Conservation (phyloP, 225 moss, liverwort and hornwort species). For the Sphagnum tenellum region DNA sequence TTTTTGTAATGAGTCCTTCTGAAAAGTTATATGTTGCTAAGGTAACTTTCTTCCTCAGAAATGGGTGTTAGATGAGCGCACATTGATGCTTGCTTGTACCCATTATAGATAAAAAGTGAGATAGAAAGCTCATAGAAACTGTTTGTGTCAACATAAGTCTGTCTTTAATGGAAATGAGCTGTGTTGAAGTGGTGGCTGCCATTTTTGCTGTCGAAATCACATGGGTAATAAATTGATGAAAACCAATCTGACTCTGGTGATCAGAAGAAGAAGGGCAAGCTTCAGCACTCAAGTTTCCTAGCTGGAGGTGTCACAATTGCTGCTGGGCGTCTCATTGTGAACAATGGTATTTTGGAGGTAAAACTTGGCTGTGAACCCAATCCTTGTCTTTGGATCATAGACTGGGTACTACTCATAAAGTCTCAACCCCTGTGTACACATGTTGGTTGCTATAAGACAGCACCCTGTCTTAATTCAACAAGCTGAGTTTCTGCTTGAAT, state of each 20-base stretch:
- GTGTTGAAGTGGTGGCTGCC: no score
- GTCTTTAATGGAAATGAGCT: no score
- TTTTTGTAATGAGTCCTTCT: conserved; percentile 86
- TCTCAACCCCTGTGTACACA: not conserved
- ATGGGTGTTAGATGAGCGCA: no score
- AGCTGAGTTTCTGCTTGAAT: not conserved
- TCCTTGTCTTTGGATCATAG: no score
- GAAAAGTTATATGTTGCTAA: conserved; percentile 79
- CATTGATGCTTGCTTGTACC: no score
- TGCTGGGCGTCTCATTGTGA: conserved; percentile 74
- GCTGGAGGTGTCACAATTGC: conserved; percentile 91
- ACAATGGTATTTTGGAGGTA: conserved; percentile 75
- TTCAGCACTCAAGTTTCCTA: conserved; percentile 96
- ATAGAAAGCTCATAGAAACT: no score
- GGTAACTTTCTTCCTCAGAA: conserved; percentile 19
- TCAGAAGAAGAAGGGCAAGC: conserved; percentile 85
- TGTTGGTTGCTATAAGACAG: no score
- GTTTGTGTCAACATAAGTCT: no score
- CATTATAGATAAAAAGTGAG: no score
- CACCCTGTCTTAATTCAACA: not conserved
- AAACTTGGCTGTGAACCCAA: not conserved
- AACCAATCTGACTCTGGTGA: conserved; percentile 1
- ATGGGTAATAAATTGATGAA: no score
- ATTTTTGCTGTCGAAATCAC: no score
- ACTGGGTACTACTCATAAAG: no score